Evolutionary conservation across 2,329 filamentous ascomycete species (phyloP).

Genomic region (Alternaria postmessia): DNA sequence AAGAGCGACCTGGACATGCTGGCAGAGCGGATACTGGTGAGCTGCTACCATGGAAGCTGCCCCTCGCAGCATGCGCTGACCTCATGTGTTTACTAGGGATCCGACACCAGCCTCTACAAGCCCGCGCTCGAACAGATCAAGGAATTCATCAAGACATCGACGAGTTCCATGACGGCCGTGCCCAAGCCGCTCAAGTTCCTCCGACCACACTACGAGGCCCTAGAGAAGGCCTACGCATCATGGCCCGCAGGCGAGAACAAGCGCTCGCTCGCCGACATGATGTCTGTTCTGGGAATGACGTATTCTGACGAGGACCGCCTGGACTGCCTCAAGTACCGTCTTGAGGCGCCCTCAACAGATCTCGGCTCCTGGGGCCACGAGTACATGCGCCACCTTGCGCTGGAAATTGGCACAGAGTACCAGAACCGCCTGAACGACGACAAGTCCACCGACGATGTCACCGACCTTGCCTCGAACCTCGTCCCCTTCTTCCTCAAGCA

Average conservation of each 20-base stretch:
- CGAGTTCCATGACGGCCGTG: slow-evolving; percentile 98
- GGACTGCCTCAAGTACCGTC: slow-evolving; percentile 94
- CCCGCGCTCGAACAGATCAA: slow-evolving; percentile 95
- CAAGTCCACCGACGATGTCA: slow-evolving; percentile 81
- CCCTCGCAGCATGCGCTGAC: slow-evolving; percentile 36
- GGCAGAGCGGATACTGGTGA: slow-evolving; percentile 89
- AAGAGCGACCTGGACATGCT: slow-evolving; percentile 99
- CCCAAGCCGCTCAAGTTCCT: slow-evolving; percentile 98
- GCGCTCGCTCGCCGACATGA: slow-evolving; percentile 85
- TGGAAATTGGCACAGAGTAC: slow-evolving; percentile 96
- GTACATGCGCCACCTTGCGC: slow-evolving; percentile 92
- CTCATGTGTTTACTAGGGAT: slow-evolving; percentile 67
- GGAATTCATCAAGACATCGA: slow-evolving; percentile 98
- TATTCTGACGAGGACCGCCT: slow-evolving; percentile 95
- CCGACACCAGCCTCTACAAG: slow-evolving; percentile 86
- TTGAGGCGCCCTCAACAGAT: slow-evolving; percentile 88
- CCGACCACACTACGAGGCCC: slow-evolving; percentile 90
- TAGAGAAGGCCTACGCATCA: slow-evolving; percentile 86
- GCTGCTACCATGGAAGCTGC: slow-evolving; percentile 15
- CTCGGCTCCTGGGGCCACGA: slow-evolving; percentile 98
- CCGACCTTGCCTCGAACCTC: slow-evolving; percentile 82
- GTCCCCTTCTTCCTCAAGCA: slow-evolving; percentile 96
- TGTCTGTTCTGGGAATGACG: slow-evolving; percentile 98
- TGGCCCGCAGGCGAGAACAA: slow-evolving; percentile 88
- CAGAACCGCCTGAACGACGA: slow-evolving; percentile 86